phyloP scores from a whole-genome alignment of 768 basidiomycete genomes.

The Amanita exitialis region DNA sequence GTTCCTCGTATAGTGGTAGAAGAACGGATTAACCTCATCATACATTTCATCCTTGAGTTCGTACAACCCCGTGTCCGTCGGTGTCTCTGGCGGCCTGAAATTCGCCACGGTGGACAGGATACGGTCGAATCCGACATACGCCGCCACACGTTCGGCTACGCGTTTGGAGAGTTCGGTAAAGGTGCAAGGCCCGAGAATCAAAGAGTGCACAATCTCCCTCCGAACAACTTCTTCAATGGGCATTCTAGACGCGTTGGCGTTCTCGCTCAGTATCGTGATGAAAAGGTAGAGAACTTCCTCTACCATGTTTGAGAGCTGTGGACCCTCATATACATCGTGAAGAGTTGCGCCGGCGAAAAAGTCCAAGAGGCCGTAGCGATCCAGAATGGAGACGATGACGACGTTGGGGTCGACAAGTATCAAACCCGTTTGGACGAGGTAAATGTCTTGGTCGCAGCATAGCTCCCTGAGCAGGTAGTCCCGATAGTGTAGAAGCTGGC shows the following conservation, averaged over 20 bases:
- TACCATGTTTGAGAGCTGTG: slow-evolving; percentile 74
- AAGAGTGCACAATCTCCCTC: slow-evolving; percentile 82
- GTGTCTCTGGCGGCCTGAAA: slow-evolving; percentile 73
- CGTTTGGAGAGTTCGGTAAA: slow-evolving; percentile 90
- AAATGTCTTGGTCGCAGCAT: slow-evolving; percentile 92
- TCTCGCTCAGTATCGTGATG: slow-evolving; percentile 81
- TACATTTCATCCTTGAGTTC: slow-evolving; percentile 76
- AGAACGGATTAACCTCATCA: slow-evolving; percentile 90
- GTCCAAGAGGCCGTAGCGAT: slow-evolving; percentile 73
- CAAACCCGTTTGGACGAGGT: slow-evolving; percentile 79
- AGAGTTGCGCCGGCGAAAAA: slow-evolving; percentile 58
- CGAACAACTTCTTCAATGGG: slow-evolving; percentile 54
- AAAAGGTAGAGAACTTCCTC: slow-evolving; percentile 87
- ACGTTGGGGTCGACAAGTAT: slow-evolving; percentile 68
- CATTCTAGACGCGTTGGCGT: slow-evolving; percentile 62
- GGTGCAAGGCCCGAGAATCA: slow-evolving; percentile 79
- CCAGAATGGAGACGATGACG: slow-evolving; percentile 78
- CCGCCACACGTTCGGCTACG: slow-evolving; percentile 81
- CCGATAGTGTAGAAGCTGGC: slow-evolving; percentile 91
- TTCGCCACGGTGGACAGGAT: slow-evolving; percentile 71
- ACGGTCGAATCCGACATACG: slow-evolving; percentile 73
- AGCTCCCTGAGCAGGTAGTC: slow-evolving; percentile 93
- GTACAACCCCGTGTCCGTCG: slow-evolving; percentile 77
- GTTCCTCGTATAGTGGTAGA: slow-evolving; percentile 92
- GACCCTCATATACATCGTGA: slow-evolving; percentile 21